A percentile compares a stretch with the other conserved stretches of the same genome.
These are phyloP conservation scores for Vigna radiata DNA, from an alignment of 306 rosid genomes.

Conservation along the genomic window DNA sequence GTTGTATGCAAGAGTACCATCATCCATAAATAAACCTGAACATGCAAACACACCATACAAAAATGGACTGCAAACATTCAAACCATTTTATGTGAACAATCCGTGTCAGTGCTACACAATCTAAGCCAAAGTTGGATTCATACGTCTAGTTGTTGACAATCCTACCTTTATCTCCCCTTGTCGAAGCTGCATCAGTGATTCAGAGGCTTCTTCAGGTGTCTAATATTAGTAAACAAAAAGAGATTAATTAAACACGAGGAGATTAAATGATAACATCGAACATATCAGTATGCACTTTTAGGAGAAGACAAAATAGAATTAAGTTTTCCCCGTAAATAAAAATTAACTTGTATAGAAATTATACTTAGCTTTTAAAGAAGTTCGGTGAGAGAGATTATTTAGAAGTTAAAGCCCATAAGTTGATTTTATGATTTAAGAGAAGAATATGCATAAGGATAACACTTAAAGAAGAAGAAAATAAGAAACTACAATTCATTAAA, in stretches of 20 bases:
- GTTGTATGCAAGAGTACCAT: constrained; percentile 14
- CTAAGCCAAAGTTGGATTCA: constrained; percentile 25
- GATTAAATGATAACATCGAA: constrained; percentile 20
- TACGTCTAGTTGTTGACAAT: not conserved
- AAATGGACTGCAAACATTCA: constrained; percentile 15
- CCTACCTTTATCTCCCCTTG: constrained; percentile 78
- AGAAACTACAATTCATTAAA: no score
- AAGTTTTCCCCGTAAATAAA: not conserved
- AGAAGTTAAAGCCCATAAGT: not conserved
- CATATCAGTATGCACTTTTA: not conserved
- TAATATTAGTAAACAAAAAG: constrained; percentile 44
- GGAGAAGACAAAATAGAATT: not conserved
- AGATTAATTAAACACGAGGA: not conserved
- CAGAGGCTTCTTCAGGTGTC: constrained; percentile 76
- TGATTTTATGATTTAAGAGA: not conserved
- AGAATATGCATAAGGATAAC: not conserved
- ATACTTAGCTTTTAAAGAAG: not conserved
- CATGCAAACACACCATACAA: constrained; percentile 23
- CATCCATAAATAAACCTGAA: constrained; percentile 4
- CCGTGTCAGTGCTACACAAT: constrained; percentile 20
- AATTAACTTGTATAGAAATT: not conserved
- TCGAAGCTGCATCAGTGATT: constrained; percentile 67
- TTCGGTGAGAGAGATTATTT: not conserved
- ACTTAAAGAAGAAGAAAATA: not conserved
- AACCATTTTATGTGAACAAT: constrained; percentile 30